Percentiles rank a stretch among this genome's conserved stretches.
Evolutionary conservation across 225 moss, liverwort and hornwort genomes (phyloP).

Genomic region (Pseudisothecium myosuroides): DNA sequence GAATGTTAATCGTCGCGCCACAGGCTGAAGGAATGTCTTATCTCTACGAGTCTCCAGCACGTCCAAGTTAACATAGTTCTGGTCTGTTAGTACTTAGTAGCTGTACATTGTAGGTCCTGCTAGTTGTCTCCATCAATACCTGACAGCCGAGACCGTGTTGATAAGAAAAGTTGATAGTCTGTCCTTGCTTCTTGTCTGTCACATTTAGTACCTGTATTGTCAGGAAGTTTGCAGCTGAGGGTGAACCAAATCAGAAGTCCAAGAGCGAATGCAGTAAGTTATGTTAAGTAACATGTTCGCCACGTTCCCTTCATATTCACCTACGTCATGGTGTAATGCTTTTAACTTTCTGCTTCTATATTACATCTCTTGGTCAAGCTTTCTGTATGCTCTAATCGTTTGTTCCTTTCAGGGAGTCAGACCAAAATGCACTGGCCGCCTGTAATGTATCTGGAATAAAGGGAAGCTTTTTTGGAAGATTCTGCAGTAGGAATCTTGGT

Average conservation of each 20-base stretch:
- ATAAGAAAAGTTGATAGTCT: constrained; percentile 19
- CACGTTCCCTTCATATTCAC: neutral
- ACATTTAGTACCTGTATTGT: constrained; percentile 22
- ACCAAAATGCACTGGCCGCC: constrained; percentile 15
- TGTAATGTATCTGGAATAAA: constrained; percentile 23
- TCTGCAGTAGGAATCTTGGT: neutral
- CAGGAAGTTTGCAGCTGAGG: constrained; percentile 22
- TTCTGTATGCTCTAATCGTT: neutral
- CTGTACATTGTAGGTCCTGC: constrained; percentile 34
- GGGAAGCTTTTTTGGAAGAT: neutral
- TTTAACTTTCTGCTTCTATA: neutral
- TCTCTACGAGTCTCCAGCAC: constrained; percentile 6
- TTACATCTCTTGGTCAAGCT: constrained; percentile 6
- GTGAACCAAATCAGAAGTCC: neutral
- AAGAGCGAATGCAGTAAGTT: neutral
- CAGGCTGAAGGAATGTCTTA: constrained; percentile 15
- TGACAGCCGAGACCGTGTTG: constrained; percentile 26
- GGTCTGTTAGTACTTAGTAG: constrained; percentile 21
- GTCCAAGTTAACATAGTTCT: constrained; percentile 3
- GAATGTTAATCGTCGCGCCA: constrained; percentile 16
- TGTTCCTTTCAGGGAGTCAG: constrained; percentile 14
- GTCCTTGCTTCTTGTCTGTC: constrained; percentile 20
- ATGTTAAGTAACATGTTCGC: neutral
- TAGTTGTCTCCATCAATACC: constrained; percentile 18
- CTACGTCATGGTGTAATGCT: neutral